Percentiles rank a stretch among this genome's conserved stretches.
These are phyloP conservation scores for Clavispora asparagi DNA, from an alignment of 805 yeast species.

Conservation along the genomic window DNA sequence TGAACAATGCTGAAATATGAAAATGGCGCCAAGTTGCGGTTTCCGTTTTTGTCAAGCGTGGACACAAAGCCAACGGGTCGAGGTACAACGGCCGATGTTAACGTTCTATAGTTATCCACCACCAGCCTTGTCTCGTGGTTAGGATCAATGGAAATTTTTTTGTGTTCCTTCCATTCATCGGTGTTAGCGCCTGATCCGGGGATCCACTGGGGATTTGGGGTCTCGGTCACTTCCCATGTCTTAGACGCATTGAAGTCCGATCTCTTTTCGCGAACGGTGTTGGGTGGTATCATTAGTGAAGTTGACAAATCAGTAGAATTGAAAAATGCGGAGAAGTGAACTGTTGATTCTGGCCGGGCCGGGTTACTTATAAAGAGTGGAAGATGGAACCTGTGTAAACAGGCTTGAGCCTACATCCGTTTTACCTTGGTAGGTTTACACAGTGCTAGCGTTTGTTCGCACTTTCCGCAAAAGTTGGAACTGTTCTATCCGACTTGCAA, in stretches of 20 bases:
- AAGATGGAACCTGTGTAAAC: too few relatives aligned
- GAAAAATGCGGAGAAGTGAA: too few relatives aligned
- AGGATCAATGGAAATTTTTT: slow-evolving; percentile 48
- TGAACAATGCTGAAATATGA: slow-evolving; percentile 46
- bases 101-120: slow-evolving; percentile 43
- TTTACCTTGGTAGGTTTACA: too few relatives aligned
- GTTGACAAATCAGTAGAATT: too few relatives aligned
- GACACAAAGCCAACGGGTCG: slow-evolving; percentile 60
- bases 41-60: slow-evolving; percentile 40
- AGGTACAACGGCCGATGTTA: slow-evolving; percentile 52
- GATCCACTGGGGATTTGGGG: slow-evolving; percentile 34
- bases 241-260: slow-evolving; percentile 3
- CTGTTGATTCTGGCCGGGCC: too few relatives aligned
- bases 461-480: too few relatives aligned
- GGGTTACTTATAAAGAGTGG: too few relatives aligned
- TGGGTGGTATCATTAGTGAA: too few relatives aligned
- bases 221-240: slow-evolving; percentile 18
- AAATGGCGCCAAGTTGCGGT: slow-evolving; percentile 53
- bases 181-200: slow-evolving; percentile 44
- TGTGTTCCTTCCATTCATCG: slow-evolving; percentile 39
- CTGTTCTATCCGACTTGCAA: too few relatives aligned
- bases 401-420: too few relatives aligned
- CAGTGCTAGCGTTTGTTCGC: too few relatives aligned
- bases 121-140: slow-evolving; percentile 29
- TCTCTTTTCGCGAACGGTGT: neutral